Conservation (phyloP, 495 filamentous ascomycete genomes). For the Tricharina praecox region DNA sequence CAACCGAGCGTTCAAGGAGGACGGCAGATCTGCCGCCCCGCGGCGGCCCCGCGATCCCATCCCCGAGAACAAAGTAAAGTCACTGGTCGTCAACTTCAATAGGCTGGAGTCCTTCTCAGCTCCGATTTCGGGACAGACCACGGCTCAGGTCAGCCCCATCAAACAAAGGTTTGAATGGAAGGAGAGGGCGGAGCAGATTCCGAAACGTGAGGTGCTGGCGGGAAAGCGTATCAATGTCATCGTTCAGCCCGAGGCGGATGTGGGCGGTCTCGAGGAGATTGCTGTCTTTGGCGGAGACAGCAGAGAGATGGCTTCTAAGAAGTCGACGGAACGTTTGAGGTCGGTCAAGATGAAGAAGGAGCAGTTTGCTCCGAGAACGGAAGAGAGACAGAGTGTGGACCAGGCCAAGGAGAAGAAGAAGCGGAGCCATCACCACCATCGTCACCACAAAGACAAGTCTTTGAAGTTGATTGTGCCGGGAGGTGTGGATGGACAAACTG, state of each 20-base stretch:
- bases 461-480: too few species aligned
- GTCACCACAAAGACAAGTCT: too few species aligned
- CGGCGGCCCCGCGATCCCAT: slow-evolving; percentile 5
- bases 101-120: not conserved
- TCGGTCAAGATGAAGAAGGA: slow-evolving; percentile 9
- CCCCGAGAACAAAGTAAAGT: slow-evolving; percentile 15
- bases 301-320: not conserved
- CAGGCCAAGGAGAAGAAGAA: not conserved
- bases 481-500: too few species aligned
- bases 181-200: slow-evolving; percentile 2
- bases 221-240: too few species aligned
- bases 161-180: not conserved
- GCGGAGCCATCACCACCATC: too few species aligned
- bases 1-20: slow-evolving; percentile 5
- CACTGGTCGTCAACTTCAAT: slow-evolving; percentile 12
- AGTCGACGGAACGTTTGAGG: slow-evolving; percentile 4
- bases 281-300: slow-evolving; percentile 3
- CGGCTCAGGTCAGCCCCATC: not conserved
- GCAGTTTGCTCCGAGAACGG: not conserved
- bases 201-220: too few species aligned
- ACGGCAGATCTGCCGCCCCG: not conserved
- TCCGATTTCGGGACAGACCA: not conserved
- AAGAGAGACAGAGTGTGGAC: not conserved
- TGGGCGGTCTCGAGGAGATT: slow-evolving; percentile 2
- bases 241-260: too few species aligned